phyloP scores from a whole-genome alignment of 164 flowering plant genomes.

The Magnolia officinalis region DNA sequence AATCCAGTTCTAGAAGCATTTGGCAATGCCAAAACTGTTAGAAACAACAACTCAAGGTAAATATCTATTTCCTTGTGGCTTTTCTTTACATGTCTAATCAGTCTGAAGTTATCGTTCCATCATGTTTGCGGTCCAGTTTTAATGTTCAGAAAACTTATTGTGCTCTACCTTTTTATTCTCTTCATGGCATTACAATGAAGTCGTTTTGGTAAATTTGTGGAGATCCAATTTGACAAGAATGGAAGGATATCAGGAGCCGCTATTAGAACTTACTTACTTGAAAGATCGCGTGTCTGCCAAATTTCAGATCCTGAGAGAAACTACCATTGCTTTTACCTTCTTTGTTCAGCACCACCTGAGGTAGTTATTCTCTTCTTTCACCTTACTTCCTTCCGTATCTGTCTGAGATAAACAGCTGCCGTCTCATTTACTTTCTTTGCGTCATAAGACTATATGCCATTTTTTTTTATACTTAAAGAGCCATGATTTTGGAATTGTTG shows the following conservation, averaged over 20 bases:
- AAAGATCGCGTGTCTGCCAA: slow-evolving; percentile 86
- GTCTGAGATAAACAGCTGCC: background rate
- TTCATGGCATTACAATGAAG: slow-evolving; percentile 33
- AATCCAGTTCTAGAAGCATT: slow-evolving; percentile 90
- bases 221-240: slow-evolving; percentile 76
- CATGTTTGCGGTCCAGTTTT: background rate
- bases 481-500: background rate
- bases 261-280: slow-evolving; percentile 68
- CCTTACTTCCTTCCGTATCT: background rate
- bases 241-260: slow-evolving; percentile 89
- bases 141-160: slow-evolving; percentile 10
- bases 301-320: slow-evolving; percentile 80
- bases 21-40: slow-evolving; percentile 82
- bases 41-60: slow-evolving; percentile 85
- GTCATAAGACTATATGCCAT: background rate
- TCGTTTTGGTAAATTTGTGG: slow-evolving; percentile 88
- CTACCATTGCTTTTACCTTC: slow-evolving; percentile 83
- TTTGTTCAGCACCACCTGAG: slow-evolving; percentile 84
- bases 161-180: slow-evolving; percentile 4
- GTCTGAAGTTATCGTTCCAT: too few species aligned
- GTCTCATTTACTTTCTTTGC: background rate
- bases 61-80: slow-evolving; percentile 5
- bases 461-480: background rate
- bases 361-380: slow-evolving; percentile 24
- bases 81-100: background rate